Evolutionary conservation across 169 alveolate genomes (phyloP).

Genomic region (Babesia sp.): DNA sequence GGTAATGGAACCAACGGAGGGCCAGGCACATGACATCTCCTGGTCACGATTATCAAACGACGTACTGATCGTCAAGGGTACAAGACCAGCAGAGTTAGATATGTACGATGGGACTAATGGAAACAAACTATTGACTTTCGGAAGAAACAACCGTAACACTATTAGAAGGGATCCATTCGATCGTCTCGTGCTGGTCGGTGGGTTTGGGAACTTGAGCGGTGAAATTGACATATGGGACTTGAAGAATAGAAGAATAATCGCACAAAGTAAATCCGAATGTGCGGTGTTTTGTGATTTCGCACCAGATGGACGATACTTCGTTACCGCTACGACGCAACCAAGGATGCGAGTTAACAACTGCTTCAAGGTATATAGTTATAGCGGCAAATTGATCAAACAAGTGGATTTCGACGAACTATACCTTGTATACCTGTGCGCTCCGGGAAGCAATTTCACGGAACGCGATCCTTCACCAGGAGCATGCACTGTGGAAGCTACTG

Average conservation of each 20-base stretch:
- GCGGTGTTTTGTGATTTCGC: conserved; percentile 79
- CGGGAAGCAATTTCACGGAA: conserved; percentile 17
- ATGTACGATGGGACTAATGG: conserved; percentile 71
- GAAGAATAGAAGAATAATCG: conserved; percentile 67
- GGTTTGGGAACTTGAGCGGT: conserved; percentile 91
- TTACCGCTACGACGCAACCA: conserved; percentile 87
- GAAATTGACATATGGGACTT: conserved; percentile 88
- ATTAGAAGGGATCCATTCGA: conserved; percentile 77
- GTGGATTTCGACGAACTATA: conserved; percentile 72
- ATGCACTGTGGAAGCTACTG: conserved; percentile 23
- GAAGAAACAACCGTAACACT: conserved; percentile 82
- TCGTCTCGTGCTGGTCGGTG: conserved; percentile 81
- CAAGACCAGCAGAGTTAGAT: conserved; percentile 71
- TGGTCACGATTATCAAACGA: conserved; percentile 74
- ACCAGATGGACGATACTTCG: conserved; percentile 78
- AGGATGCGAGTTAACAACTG: conserved; percentile 89
- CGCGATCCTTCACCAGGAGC: conserved; percentile 70
- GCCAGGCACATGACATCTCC: conserved; percentile 73
- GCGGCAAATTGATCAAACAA: conserved; percentile 73
- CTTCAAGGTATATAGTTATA: conserved; percentile 75
- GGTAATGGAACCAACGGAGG: conserved; percentile 58
- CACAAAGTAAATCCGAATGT: conserved; percentile 71
- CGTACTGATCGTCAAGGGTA: conserved; percentile 72
- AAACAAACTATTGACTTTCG: conserved; percentile 67
- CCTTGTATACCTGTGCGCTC: conserved; percentile 57